These are phyloP conservation scores for Stephania cephalantha DNA, from an alignment of 164 flowering plant genomes.

Conservation along the genomic window DNA sequence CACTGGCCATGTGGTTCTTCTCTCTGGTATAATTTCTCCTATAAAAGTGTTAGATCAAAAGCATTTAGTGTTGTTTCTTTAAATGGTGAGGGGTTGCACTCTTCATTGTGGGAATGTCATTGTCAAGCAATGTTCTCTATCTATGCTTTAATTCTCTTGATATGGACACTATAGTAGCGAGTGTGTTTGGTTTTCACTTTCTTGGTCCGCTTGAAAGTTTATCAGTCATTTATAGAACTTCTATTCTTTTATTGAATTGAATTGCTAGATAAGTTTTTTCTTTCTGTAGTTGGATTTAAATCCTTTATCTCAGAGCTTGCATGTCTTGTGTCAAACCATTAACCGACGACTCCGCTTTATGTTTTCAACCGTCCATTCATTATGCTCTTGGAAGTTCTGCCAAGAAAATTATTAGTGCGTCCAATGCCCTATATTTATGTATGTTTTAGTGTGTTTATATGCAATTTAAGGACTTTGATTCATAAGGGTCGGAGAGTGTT, in stretches of 20 bases:
- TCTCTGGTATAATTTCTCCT: background rate
- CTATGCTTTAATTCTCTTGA: background rate
- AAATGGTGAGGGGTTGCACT: background rate
- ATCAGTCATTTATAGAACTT: background rate
- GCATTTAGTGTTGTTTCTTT: background rate
- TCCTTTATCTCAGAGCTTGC: too few species aligned
- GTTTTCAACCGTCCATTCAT: too few species aligned
- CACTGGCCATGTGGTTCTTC: background rate
- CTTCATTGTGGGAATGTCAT: background rate
- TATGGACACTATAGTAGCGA: background rate
- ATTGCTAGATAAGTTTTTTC: background rate
- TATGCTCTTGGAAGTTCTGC: too few species aligned
- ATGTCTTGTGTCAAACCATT: too few species aligned
- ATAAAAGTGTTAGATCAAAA: too few species aligned
- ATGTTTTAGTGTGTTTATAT: too few species aligned
- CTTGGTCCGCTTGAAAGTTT: background rate
- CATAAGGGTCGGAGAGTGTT: too few species aligned
- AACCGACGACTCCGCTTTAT: too few species aligned
- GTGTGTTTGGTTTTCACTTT: background rate
- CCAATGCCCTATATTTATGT: too few species aligned
- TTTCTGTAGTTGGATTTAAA: too few species aligned
- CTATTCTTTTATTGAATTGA: background rate
- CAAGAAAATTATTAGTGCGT: too few species aligned
- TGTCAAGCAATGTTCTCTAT: background rate
- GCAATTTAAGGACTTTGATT: too few species aligned